Percentiles rank a stretch among this genome's conserved stretches.
These are phyloP conservation scores for Globisporangium parvum DNA, from an alignment of 352 stramenopile genomes.

Conservation along the genomic window DNA sequence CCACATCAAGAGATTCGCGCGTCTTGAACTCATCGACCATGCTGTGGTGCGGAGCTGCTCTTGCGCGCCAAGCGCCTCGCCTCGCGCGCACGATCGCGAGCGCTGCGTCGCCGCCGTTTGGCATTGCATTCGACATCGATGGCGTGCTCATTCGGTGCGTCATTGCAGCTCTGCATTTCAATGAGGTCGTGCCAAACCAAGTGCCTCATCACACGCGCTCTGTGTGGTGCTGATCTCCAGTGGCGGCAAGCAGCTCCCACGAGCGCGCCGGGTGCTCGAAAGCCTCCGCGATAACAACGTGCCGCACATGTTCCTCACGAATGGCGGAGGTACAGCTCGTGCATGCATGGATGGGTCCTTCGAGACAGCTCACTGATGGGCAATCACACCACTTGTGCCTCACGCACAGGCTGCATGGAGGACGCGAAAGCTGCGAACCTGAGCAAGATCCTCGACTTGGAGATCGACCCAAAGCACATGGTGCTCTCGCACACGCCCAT, in stretches of 20 bases:
- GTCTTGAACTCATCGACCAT: too few species aligned
- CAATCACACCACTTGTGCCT: too few species aligned
- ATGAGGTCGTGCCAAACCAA: neutral
- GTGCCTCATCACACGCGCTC: neutral
- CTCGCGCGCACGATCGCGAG: neutral
- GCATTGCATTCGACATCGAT: constrained; percentile 90
- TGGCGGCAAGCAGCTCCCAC: constrained; percentile 63
- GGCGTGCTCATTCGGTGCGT: constrained; percentile 83
- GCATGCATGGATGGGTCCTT: neutral
- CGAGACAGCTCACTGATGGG: neutral
- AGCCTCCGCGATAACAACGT: constrained; percentile 56
- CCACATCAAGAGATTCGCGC: too few species aligned
- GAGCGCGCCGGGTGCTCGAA: constrained; percentile 59
- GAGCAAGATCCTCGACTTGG: constrained; percentile 43
- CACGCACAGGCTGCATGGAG: constrained; percentile 87
- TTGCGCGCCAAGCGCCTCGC: neutral
- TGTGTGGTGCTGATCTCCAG: constrained; percentile 13
- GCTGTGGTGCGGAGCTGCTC: neutral
- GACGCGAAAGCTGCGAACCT: constrained; percentile 75
- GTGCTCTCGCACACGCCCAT: constrained; percentile 89
- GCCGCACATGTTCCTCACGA: constrained; percentile 89
- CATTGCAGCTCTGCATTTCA: neutral
- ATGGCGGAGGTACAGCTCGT: constrained; percentile 46
- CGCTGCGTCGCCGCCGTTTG: constrained; percentile 33
- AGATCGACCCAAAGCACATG: constrained; percentile 73